These are phyloP conservation scores for Porcisia deanei DNA, from an alignment of 208 protist genomes.

Conservation along the genomic window DNA sequence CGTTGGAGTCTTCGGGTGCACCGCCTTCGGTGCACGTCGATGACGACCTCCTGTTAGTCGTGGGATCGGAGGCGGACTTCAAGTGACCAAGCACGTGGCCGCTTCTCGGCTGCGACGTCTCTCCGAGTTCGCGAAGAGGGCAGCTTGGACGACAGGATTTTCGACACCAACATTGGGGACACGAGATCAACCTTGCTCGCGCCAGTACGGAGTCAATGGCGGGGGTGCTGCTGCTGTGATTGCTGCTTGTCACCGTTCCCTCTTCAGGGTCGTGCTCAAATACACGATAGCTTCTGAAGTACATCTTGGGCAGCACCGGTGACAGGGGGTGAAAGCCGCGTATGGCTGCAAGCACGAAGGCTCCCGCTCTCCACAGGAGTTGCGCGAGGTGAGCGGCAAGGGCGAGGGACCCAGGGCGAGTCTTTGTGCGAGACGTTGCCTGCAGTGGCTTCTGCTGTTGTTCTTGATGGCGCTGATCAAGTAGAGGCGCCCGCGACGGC, in stretches of 20 bases:
- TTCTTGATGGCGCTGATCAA: not conserved
- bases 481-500: not conserved
- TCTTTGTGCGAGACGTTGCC: not conserved
- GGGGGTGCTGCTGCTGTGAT: not conserved
- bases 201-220: not conserved
- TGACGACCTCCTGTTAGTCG: not conserved
- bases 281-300: not conserved
- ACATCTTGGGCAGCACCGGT: slow-evolving; percentile 10
- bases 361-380: slow-evolving; percentile 12
- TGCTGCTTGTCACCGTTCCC: not conserved
- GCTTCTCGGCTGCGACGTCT: not conserved
- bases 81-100: not conserved
- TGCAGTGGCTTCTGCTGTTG: not conserved
- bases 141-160: not conserved
- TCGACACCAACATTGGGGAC: not conserved
- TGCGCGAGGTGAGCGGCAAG: slow-evolving; percentile 16
- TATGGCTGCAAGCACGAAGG: not conserved
- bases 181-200: not conserved
- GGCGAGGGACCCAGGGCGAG: slow-evolving; percentile 10
- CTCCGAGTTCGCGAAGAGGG: not conserved
- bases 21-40: not conserved
- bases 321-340: slow-evolving; percentile 13
- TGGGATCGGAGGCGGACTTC: not conserved
- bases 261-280: not conserved
- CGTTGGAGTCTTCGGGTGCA: slow-evolving; percentile 6